phyloP scores from a whole-genome alignment of 495 filamentous ascomycete species.

The Gamarada debralockiae region DNA sequence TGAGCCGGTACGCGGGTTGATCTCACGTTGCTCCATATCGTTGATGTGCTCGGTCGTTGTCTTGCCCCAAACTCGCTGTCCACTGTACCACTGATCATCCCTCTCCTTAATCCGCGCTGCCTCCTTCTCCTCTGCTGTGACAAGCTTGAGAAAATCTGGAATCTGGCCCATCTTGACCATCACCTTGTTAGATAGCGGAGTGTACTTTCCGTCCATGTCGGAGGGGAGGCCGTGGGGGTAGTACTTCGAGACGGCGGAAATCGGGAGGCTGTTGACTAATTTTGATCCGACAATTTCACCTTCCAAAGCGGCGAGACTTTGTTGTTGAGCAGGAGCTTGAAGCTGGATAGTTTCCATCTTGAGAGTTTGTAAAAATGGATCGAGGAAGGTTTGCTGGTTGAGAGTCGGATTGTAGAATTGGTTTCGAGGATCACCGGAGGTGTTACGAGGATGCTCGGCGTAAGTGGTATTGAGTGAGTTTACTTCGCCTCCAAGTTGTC shows the following conservation, averaged over 20 bases:
- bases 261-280: constrained; percentile 12
- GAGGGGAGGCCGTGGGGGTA: constrained; percentile 19
- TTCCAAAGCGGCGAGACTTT: background rate
- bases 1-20: background rate
- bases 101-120: background rate
- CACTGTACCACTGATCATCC: constrained; percentile 17
- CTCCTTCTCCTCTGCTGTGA: background rate
- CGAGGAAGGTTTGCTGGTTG: background rate
- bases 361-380: too few species aligned
- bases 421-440: background rate
- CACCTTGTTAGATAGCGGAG: background rate
- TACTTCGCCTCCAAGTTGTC: background rate
- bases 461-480: background rate
- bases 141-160: background rate
- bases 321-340: background rate
- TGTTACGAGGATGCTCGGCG: background rate
- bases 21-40: constrained; percentile 1
- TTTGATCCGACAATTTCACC: background rate
- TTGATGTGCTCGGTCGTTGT: constrained; percentile 4
- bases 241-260: constrained; percentile 8
- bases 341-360: background rate
- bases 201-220: constrained; percentile 8
- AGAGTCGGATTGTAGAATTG: background rate
- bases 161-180: constrained; percentile 1
- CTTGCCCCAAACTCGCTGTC: constrained; percentile 12